Conservation (phyloP, 768 basidiomycete genomes). For the Lactarius deliciosus region DNA sequence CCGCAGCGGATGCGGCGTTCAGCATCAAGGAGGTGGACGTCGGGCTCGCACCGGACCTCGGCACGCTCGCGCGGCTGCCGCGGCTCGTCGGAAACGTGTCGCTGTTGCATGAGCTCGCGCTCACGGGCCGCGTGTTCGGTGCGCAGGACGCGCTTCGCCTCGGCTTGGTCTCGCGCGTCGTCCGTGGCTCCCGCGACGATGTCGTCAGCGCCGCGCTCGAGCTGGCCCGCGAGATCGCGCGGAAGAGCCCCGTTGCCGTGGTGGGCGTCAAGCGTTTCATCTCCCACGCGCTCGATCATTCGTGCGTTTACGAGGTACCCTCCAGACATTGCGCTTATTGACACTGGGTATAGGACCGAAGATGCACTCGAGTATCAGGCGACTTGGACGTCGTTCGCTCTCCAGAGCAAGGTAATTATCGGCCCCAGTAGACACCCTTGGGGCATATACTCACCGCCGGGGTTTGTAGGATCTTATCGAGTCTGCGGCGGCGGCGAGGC, state of each 20-base stretch:
- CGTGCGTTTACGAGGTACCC: slow-evolving; percentile 42
- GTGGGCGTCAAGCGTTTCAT: slow-evolving; percentile 75
- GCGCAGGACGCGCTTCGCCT: slow-evolving; percentile 63
- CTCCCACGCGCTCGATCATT: slow-evolving; percentile 76
- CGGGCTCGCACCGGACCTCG: slow-evolving; percentile 85
- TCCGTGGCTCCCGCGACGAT: slow-evolving; percentile 61
- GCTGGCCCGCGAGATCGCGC: slow-evolving; percentile 62
- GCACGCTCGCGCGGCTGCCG: slow-evolving; percentile 78
- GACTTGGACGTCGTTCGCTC: slow-evolving; percentile 48
- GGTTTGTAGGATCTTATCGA: slow-evolving; percentile 7
- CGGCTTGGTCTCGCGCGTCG: slow-evolving; percentile 67
- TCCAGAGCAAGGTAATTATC: slow-evolving; percentile 46
- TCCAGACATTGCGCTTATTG: neutral
- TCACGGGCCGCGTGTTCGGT: slow-evolving; percentile 70
- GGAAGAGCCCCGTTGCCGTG: slow-evolving; percentile 80
- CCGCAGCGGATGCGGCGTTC: slow-evolving; percentile 60
- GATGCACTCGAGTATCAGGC: slow-evolving; percentile 59
- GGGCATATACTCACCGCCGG: neutral
- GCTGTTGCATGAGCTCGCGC: slow-evolving; percentile 69
- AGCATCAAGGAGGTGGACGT: slow-evolving; percentile 86
- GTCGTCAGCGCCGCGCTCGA: slow-evolving; percentile 68
- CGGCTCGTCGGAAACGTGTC: slow-evolving; percentile 76
- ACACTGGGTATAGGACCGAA: slow-evolving; percentile 33
- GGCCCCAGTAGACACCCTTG: neutral
- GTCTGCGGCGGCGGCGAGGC: slow-evolving; percentile 4